Percentiles rank a stretch among this genome's conserved stretches.
phyloP scores from a whole-genome alignment of 768 basidiomycete genomes.

The Naematelia encephala region DNA sequence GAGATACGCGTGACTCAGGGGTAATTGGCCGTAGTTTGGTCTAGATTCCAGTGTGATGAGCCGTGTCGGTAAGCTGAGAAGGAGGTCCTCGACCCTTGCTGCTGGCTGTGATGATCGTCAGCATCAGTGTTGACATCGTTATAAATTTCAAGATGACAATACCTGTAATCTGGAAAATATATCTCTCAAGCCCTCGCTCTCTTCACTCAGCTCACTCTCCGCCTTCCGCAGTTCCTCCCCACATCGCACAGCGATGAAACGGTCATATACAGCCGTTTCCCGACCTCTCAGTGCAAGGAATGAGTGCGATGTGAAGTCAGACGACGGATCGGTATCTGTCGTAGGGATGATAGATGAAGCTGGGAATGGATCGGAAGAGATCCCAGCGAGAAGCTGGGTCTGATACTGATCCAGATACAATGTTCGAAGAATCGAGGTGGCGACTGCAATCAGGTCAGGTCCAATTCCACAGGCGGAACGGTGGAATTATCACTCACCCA shows the following conservation, averaged over 20 bases:
- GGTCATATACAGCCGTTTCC: conserved; percentile 40
- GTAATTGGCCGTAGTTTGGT: conserved; percentile 13
- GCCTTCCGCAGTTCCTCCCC: conserved; percentile 33
- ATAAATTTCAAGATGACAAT: too few species aligned
- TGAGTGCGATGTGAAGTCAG: background rate
- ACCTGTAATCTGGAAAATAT: conserved; percentile 37
- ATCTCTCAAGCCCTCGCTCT: conserved; percentile 26
- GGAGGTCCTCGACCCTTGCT: conserved; percentile 40
- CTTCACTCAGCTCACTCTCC: conserved; percentile 34
- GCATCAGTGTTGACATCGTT: too few species aligned
- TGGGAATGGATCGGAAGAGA: conserved; percentile 31
- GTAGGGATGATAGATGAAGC: conserved; percentile 19
- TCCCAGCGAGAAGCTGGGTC: conserved; percentile 13
- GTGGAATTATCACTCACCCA: conserved; percentile 17
- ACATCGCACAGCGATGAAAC: conserved; percentile 37
- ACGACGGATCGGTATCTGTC: background rate
- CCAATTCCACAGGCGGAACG: background rate
- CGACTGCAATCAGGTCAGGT: conserved; percentile 22
- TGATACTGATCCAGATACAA: conserved; percentile 18
- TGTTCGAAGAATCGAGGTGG: conserved; percentile 29
- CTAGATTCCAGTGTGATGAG: conserved; percentile 12
- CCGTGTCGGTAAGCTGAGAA: conserved; percentile 17
- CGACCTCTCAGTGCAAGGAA: conserved; percentile 17
- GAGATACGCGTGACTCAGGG: conserved; percentile 30
- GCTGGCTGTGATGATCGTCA: too few species aligned